A percentile compares a stretch with the other conserved stretches of the same genome.
These are phyloP conservation scores for Candida maltosa DNA, from an alignment of 805 yeast genomes.

Conservation along the genomic window DNA sequence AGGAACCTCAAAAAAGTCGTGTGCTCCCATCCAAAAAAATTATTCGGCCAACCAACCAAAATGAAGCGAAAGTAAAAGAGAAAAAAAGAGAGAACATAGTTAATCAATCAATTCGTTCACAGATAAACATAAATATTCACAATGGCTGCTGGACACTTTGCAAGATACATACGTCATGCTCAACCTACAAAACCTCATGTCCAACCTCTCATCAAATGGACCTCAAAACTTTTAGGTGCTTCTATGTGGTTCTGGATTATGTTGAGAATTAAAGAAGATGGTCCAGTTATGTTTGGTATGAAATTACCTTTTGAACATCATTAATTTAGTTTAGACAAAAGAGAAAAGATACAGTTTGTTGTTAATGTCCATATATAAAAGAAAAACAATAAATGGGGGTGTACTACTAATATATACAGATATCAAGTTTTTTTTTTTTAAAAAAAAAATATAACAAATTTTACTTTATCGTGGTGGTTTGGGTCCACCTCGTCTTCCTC, in stretches of 20 bases:
- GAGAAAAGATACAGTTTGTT: neutral
- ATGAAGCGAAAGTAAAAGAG: neutral
- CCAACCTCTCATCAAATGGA: slow-evolving; percentile 52
- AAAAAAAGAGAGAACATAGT: neutral
- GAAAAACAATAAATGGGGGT: no score
- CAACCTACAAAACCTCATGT: slow-evolving; percentile 66
- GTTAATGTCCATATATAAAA: no score
- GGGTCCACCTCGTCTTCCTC: slow-evolving; percentile 10
- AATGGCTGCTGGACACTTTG: slow-evolving; percentile 44
- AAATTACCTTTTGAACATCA: slow-evolving; percentile 36
- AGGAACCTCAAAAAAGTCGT: no score
- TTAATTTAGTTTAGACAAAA: slow-evolving; percentile 13
- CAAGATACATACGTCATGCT: slow-evolving; percentile 51
- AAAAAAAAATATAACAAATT: no score
- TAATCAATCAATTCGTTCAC: neutral
- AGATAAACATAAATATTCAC: slow-evolving; percentile 4
- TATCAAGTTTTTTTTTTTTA: no score
- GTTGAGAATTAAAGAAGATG: slow-evolving; percentile 75
- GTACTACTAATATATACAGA: no score
- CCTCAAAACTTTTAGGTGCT: slow-evolving; percentile 72
- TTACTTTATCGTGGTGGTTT: neutral
- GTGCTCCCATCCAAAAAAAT: no score
- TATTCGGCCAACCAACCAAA: neutral
- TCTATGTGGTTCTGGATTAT: slow-evolving; percentile 88
- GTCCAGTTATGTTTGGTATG: slow-evolving; percentile 53